Percentiles rank a stretch among this genome's conserved stretches.
Conservation (phyloP, 2,329 filamentous ascomycete genomes). For the Mycocentrospora acerina region DNA sequence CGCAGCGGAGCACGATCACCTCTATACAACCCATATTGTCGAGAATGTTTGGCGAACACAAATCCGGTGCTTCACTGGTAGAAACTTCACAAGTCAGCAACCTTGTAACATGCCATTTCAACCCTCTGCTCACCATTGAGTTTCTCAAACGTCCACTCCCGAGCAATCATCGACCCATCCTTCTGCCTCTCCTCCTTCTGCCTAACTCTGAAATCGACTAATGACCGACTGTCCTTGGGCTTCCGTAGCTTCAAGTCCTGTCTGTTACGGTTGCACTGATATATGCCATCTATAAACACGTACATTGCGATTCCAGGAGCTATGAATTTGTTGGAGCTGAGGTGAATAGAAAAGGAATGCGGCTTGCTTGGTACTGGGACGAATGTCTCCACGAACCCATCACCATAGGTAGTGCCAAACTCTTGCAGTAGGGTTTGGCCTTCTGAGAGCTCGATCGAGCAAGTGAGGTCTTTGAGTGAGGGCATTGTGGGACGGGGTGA, state of each 20-base stretch:
- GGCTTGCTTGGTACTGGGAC: slow-evolving; percentile 51
- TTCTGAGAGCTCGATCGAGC: slow-evolving; percentile 53
- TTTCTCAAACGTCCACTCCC: slow-evolving; percentile 56
- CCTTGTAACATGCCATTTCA: too few species aligned
- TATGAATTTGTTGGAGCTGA: slow-evolving; percentile 54
- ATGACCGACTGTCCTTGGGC: slow-evolving; percentile 30
- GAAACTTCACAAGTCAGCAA: slow-evolving; percentile 32
- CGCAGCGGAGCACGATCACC: slow-evolving; percentile 50
- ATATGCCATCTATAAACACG: slow-evolving; percentile 59
- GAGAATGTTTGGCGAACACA: slow-evolving; percentile 33
- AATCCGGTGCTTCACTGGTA: slow-evolving; percentile 40
- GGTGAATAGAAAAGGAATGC: slow-evolving; percentile 51
- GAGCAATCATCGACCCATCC: slow-evolving; percentile 51
- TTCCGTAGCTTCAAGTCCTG: slow-evolving; percentile 42
- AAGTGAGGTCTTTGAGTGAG: slow-evolving; percentile 54
- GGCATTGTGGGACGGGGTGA: slow-evolving; percentile 48
- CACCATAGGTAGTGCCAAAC: slow-evolving; percentile 52
- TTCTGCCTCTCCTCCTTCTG: slow-evolving; percentile 56
- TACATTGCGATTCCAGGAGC: slow-evolving; percentile 56
- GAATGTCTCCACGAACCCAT: slow-evolving; percentile 55
- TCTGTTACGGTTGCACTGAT: slow-evolving; percentile 59
- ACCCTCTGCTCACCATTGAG: slow-evolving; percentile 45
- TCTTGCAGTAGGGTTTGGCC: slow-evolving; percentile 48
- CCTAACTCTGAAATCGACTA: slow-evolving; percentile 53
- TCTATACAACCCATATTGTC: slow-evolving; percentile 52